These are phyloP conservation scores for Hansenula anomala DNA, from an alignment of 1,139 yeast species.

Conservation along the genomic window DNA sequence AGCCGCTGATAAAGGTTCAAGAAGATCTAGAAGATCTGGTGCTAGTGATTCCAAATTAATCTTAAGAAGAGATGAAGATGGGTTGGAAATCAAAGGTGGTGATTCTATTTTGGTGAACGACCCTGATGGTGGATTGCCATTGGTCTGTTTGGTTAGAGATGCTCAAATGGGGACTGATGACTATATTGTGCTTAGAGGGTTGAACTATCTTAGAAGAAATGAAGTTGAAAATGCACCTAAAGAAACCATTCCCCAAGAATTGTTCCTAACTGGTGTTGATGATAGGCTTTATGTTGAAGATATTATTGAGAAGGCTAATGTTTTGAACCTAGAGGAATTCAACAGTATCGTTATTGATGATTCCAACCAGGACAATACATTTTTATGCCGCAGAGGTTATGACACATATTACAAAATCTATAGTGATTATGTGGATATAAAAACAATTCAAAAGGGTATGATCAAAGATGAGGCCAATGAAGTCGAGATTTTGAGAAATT, in stretches of 20 bases:
- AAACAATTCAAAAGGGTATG: constrained; percentile 7
- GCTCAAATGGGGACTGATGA: constrained; percentile 17
- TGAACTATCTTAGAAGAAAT: constrained; percentile 9
- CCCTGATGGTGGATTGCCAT: constrained; percentile 9
- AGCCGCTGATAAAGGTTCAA: not conserved
- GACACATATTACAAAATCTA: constrained; percentile 16
- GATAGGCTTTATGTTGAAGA: constrained; percentile 10
- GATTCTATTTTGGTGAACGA: constrained; percentile 14
- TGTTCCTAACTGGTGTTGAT: constrained; percentile 17
- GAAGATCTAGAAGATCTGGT: constrained; percentile 4
- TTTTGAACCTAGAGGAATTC: constrained; percentile 13
- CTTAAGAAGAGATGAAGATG: constrained; percentile 19
- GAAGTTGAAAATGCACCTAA: constrained; percentile 14
- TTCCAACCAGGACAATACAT: constrained; percentile 16
- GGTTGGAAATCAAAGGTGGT: constrained; percentile 16
- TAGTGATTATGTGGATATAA: constrained; percentile 11
- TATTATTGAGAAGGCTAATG: constrained; percentile 15
- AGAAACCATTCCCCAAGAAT: constrained; percentile 12
- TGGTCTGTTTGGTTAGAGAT: constrained; percentile 13
- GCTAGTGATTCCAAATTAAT: constrained; percentile 8
- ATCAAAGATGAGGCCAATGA: constrained; percentile 9
- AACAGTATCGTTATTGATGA: constrained; percentile 14
- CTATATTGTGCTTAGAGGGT: constrained; percentile 12
- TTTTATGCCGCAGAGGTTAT: constrained; percentile 19
- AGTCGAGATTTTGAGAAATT: constrained; percentile 8